phyloP scores from a whole-genome alignment of 495 filamentous ascomycete species.

The Schizothecium vesticola region DNA sequence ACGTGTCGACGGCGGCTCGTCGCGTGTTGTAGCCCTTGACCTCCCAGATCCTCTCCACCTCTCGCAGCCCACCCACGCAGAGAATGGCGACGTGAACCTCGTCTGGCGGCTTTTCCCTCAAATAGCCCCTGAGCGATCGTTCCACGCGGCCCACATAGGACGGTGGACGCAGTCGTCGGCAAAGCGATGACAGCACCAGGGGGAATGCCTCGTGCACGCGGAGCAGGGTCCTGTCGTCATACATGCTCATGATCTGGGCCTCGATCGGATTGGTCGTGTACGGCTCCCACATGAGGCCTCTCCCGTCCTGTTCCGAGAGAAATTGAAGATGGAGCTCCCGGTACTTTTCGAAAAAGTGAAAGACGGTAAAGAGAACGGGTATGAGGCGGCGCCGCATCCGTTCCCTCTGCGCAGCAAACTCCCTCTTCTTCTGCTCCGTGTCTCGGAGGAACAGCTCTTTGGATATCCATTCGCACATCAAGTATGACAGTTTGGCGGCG shows the following conservation, averaged over 20 bases:
- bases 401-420: conserved; percentile 49
- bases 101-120: conserved; percentile 49
- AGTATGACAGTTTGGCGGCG: conserved; percentile 46
- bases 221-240: conserved; percentile 50
- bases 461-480: conserved; percentile 52
- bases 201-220: conserved; percentile 53
- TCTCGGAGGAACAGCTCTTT: conserved; percentile 51
- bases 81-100: conserved; percentile 52
- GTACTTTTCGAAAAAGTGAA: conserved; percentile 57
- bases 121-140: conserved; percentile 51
- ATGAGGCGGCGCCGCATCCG: conserved; percentile 53
- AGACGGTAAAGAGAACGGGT: conserved; percentile 50
- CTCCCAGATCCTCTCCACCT: conserved; percentile 54
- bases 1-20: conserved; percentile 47
- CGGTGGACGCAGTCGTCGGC: conserved; percentile 48
- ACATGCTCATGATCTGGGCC: conserved; percentile 49
- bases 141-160: conserved; percentile 53
- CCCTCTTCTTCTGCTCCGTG: conserved; percentile 41
- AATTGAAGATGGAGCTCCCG: conserved; percentile 50
- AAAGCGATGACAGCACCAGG: conserved; percentile 51
- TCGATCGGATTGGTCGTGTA: conserved; percentile 51
- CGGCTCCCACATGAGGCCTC: conserved; percentile 33
- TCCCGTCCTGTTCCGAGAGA: conserved; percentile 37
- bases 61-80: conserved; percentile 49
- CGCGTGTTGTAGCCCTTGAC: conserved; percentile 53